A percentile compares a stretch with the other conserved stretches of the same genome.
Evolutionary conservation across 257 asterid genomes (phyloP).

Genomic region (Primulina tabacum): DNA sequence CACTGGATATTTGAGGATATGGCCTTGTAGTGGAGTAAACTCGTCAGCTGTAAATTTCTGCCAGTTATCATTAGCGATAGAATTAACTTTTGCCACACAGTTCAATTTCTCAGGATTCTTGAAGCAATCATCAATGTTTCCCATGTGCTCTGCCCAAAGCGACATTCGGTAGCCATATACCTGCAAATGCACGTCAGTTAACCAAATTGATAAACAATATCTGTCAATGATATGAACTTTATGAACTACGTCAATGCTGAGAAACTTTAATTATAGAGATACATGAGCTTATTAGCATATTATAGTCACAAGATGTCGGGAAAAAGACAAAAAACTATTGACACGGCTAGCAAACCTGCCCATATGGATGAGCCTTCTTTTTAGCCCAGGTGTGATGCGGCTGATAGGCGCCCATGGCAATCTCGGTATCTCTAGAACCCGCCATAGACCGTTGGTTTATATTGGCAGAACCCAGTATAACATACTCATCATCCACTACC

Average conservation of each 20-base stretch:
- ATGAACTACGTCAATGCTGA: background rate
- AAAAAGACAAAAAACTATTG: background rate
- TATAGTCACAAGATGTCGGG: background rate
- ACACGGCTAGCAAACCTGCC: slow-evolving; percentile 47
- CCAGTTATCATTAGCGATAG: slow-evolving; percentile 71
- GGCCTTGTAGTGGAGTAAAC: slow-evolving; percentile 61
- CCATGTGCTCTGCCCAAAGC: slow-evolving; percentile 80
- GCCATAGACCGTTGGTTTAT: slow-evolving; percentile 86
- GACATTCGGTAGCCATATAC: slow-evolving; percentile 81
- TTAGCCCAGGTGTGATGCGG: slow-evolving; percentile 67
- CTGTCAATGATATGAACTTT: background rate
- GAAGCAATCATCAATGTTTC: slow-evolving; percentile 39
- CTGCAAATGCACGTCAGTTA: slow-evolving; percentile 32
- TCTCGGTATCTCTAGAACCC: slow-evolving; percentile 86
- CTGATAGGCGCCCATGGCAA: slow-evolving; percentile 88
- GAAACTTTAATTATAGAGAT: background rate
- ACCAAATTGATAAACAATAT: background rate
- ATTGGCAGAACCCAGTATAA: slow-evolving; percentile 77
- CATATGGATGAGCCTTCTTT: slow-evolving; percentile 50
- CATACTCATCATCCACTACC: slow-evolving; percentile 81
- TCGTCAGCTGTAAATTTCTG: slow-evolving; percentile 40
- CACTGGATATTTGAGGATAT: slow-evolving; percentile 68
- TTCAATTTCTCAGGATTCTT: slow-evolving; percentile 47
- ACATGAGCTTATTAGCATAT: background rate
- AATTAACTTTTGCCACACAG: slow-evolving; percentile 49